Conservation (phyloP, 345 rosid species). For the Dovyalis caffra region DNA sequence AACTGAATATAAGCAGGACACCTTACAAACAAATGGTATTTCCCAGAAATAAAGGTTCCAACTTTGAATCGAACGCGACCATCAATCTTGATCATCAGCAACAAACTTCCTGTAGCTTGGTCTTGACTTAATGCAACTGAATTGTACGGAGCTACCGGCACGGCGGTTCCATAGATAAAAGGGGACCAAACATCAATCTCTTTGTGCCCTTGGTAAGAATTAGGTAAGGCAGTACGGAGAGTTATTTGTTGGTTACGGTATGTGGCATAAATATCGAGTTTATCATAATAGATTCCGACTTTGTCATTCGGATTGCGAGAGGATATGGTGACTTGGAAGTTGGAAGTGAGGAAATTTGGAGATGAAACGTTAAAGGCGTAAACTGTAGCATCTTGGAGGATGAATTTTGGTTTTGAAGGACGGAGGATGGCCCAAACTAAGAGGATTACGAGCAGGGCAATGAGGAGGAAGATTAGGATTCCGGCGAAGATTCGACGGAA, state of each 20-base stretch:
- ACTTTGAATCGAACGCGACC: slow-evolving; percentile 91
- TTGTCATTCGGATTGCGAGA: slow-evolving; percentile 77
- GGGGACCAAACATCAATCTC: slow-evolving; percentile 85
- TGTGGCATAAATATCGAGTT: slow-evolving; percentile 61
- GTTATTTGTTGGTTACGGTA: slow-evolving; percentile 83
- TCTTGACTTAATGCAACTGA: slow-evolving; percentile 46
- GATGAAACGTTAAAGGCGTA: slow-evolving; percentile 71
- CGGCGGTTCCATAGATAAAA: slow-evolving; percentile 51
- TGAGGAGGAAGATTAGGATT: slow-evolving; percentile 51
- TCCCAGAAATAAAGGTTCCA: slow-evolving; percentile 54
- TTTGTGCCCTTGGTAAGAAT: slow-evolving; percentile 59
- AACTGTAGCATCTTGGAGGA: slow-evolving; percentile 92
- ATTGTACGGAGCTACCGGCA: slow-evolving; percentile 83
- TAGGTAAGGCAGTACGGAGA: slow-evolving; percentile 47
- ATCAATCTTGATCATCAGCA: slow-evolving; percentile 57
- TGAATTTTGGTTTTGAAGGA: slow-evolving; percentile 74
- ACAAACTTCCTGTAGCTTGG: slow-evolving; percentile 46
- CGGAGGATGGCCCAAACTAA: slow-evolving; percentile 83
- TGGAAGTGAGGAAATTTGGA: slow-evolving; percentile 71
- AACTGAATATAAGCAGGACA: slow-evolving; percentile 62
- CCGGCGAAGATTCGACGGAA: slow-evolving; percentile 30
- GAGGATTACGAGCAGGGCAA: slow-evolving; percentile 55
- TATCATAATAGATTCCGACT: slow-evolving; percentile 86
- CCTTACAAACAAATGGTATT: slow-evolving; percentile 57
- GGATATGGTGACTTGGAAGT: slow-evolving; percentile 72